A percentile compares a stretch with the other conserved stretches of the same genome.
These are phyloP conservation scores for Mycena citricolor DNA, from an alignment of 1,284 basidiomycete genomes.

Conservation along the genomic window DNA sequence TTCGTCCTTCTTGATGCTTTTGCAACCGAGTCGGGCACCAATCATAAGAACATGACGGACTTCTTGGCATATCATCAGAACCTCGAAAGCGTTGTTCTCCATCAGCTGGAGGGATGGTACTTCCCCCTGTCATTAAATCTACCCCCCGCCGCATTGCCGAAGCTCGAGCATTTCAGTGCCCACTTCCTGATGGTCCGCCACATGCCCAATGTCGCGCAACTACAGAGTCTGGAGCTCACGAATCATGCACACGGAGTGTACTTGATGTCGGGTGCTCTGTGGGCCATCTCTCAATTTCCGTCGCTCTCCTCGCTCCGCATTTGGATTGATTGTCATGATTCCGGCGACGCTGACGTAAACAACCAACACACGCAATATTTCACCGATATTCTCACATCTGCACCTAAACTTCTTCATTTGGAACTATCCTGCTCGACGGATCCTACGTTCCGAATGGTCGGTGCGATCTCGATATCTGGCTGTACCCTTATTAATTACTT, in stretches of 20 bases:
- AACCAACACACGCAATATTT: constrained; percentile 21
- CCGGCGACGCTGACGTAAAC: constrained; percentile 20
- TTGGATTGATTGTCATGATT: constrained; percentile 23
- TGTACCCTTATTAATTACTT: background rate
- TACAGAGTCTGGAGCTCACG: constrained; percentile 21
- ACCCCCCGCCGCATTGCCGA: constrained; percentile 17
- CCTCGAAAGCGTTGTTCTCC: constrained; percentile 15
- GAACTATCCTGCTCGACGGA: constrained; percentile 22
- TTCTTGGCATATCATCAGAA: constrained; percentile 17
- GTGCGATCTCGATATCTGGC: background rate
- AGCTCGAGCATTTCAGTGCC: constrained; percentile 17
- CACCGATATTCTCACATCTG: constrained; percentile 13
- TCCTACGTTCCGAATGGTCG: constrained; percentile 20
- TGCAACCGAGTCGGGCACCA: constrained; percentile 19
- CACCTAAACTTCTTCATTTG: constrained; percentile 14
- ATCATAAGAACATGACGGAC: constrained; percentile 16
- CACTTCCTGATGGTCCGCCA: constrained; percentile 17
- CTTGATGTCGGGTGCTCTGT: constrained; percentile 18
- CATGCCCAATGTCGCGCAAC: constrained; percentile 12
- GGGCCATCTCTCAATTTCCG: constrained; percentile 22
- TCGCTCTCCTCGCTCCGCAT: constrained; percentile 18
- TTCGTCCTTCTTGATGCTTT: constrained; percentile 23
- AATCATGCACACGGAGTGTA: constrained; percentile 21
- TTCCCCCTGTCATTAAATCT: constrained; percentile 20
- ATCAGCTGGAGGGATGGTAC: constrained; percentile 24